Evolutionary conservation across 257 asterid species (phyloP).

Genomic region (Nicotiana sylvestris): DNA sequence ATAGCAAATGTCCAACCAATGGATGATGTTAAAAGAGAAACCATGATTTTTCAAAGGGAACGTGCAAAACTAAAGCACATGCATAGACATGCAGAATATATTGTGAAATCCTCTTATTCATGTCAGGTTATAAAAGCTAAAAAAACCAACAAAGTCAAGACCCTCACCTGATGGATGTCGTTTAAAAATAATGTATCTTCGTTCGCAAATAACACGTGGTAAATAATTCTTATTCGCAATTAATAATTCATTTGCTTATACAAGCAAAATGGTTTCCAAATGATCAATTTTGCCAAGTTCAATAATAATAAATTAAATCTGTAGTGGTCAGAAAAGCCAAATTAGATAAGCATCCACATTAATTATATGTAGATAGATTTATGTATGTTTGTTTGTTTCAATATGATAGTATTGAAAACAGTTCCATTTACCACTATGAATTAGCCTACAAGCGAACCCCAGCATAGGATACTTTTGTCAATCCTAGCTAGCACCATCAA

Average conservation of each 20-base stretch:
- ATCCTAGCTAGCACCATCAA: background rate
- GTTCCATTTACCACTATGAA: background rate
- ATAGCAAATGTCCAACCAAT: background rate
- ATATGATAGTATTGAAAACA: background rate
- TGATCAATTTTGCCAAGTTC: background rate
- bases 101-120: slow-evolving; percentile 1
- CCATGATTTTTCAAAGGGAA: background rate
- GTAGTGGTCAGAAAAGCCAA: background rate
- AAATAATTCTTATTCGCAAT: background rate
- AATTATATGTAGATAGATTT: too few species aligned
- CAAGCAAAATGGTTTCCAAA: background rate
- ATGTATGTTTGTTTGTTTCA: too few species aligned
- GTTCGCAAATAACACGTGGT: background rate
- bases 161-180: background rate
- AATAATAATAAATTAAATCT: too few species aligned
- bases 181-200: background rate
- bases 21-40: slow-evolving; percentile 5
- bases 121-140: background rate
- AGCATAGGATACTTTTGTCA: slow-evolving; percentile 19
- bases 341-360: background rate
- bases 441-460: background rate
- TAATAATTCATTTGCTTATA: background rate
- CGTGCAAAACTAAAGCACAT: background rate
- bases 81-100: slow-evolving; percentile 2
- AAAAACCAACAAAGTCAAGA: background rate